Conservation (phyloP, 441 rosid genomes). For the Kokia cookei region DNA sequence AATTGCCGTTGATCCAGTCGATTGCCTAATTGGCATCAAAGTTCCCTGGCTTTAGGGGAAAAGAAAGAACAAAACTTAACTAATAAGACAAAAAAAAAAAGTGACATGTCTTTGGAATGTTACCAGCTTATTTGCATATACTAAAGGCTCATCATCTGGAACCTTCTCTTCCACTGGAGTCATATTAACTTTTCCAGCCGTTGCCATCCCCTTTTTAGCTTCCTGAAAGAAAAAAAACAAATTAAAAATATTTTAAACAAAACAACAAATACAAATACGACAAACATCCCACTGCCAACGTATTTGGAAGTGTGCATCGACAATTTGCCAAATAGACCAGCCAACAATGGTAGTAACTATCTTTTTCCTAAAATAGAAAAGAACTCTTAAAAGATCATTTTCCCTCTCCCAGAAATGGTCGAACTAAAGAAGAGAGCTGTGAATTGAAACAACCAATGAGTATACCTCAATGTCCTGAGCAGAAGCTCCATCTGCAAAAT, state of each 20-base stretch:
- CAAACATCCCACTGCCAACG: background rate
- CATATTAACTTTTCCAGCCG: slow-evolving; percentile 46
- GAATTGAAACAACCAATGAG: background rate
- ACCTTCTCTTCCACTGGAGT: slow-evolving; percentile 60
- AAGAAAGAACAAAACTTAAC: background rate
- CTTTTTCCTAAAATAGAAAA: background rate
- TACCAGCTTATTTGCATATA: slow-evolving; percentile 82
- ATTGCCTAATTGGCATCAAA: background rate
- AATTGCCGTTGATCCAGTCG: background rate
- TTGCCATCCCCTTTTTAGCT: slow-evolving; percentile 44
- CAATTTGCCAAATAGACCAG: background rate
- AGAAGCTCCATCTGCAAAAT: slow-evolving; percentile 42
- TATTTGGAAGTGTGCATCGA: background rate
- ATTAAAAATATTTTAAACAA: background rate
- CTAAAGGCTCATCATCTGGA: slow-evolving; percentile 69
- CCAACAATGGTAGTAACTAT: background rate
- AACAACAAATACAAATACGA: background rate
- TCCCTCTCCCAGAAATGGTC: background rate
- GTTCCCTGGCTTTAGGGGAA: background rate
- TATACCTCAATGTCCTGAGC: slow-evolving; percentile 53
- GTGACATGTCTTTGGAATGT: background rate
- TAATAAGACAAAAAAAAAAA: background rate
- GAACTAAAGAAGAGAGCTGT: background rate
- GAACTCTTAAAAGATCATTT: background rate
- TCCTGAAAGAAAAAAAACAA: slow-evolving; percentile 41